Conservation (phyloP, 352 stramenopile genomes). For the Phytophthora chlamydospora region DNA sequence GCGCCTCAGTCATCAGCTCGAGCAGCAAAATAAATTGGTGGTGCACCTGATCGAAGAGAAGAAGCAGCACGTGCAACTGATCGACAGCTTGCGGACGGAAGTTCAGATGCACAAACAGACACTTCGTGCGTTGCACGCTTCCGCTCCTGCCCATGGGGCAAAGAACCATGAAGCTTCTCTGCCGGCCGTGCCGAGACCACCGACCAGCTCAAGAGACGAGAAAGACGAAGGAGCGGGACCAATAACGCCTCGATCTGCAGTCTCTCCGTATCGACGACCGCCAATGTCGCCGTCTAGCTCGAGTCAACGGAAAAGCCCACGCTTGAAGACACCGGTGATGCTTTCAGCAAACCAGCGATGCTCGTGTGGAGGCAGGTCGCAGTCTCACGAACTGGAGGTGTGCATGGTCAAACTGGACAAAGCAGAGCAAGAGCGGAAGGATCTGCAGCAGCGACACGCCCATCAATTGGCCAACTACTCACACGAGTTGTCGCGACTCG, state of each 20-base stretch:
- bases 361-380: slow-evolving; percentile 6
- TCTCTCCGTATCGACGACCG: slow-evolving; percentile 4
- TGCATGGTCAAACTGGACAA: slow-evolving; percentile 44
- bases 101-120: slow-evolving; percentile 58
- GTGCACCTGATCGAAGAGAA: slow-evolving; percentile 55
- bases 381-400: slow-evolving; percentile 30
- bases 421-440: slow-evolving; percentile 58
- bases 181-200: slow-evolving; percentile 20
- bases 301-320: slow-evolving; percentile 15
- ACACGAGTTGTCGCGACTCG: slow-evolving; percentile 67
- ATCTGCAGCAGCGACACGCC: slow-evolving; percentile 48
- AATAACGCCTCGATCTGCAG: slow-evolving; percentile 1
- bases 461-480: slow-evolving; percentile 75
- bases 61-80: slow-evolving; percentile 43
- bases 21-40: slow-evolving; percentile 61
- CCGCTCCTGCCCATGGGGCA: background rate
- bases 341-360: slow-evolving; percentile 9
- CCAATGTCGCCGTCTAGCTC: slow-evolving; percentile 12
- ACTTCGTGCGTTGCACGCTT: slow-evolving; percentile 36
- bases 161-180: slow-evolving; percentile 12
- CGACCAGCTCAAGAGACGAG: slow-evolving; percentile 15
- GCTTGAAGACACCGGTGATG: slow-evolving; percentile 1
- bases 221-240: slow-evolving; percentile 4
- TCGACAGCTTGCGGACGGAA: slow-evolving; percentile 53
- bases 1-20: slow-evolving; percentile 45